Base-by-base conservation (phyloP, 2,329 filamentous ascomycete species). In the Fusarium annulatum region DNA sequence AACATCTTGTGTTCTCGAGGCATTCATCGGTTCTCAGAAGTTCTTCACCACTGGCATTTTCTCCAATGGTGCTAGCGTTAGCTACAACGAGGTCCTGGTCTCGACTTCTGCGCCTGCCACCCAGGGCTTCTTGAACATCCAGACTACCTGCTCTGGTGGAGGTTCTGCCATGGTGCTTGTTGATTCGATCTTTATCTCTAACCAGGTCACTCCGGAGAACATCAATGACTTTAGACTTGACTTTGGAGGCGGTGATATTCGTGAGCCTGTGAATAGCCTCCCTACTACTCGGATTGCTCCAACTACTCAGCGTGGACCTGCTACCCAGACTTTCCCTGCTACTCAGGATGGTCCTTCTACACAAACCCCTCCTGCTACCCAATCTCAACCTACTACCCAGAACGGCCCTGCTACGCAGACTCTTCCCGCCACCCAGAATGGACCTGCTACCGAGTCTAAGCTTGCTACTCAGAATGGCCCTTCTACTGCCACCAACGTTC, bases 131-230 rank as follows among this genome's bases (percentile, higher is more conserved):
- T 42, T 76, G 36, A 60, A 49, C 26, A 69, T 76, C 21, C 51
- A 55, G 23, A 51, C 73, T 9, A 46, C 36, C 3, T 76, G 74
- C 34, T 30, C 16, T 4, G 15, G 23, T 7, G 72, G 72, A 9
- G 70, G 61, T 3, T 45, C 66, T 2, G 63, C 69, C 1, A 16
- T 52, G 0, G 38, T 77, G 5, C 60, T 73, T 9, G 28, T 76
- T 7, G 74, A 76, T 21, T 72, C 74, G 1, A 61, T 76, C 52
- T 76, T 76, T 36, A 48, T 76, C 3, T 76, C 73, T 5, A 74
- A 76, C 56, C 53, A 74, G 38, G 73, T 76, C 19, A 76, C 73
- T 11, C 63, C 67, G 12, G 55, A 62, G n/a, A 76, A 65, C 42
- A 76, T 76, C 15, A 51, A 48, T 15, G 30, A 64, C 21, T 67